These are phyloP conservation scores for Fusarium staphyleae DNA, from an alignment of 2,329 filamentous ascomycete genomes.

Conservation along the genomic window DNA sequence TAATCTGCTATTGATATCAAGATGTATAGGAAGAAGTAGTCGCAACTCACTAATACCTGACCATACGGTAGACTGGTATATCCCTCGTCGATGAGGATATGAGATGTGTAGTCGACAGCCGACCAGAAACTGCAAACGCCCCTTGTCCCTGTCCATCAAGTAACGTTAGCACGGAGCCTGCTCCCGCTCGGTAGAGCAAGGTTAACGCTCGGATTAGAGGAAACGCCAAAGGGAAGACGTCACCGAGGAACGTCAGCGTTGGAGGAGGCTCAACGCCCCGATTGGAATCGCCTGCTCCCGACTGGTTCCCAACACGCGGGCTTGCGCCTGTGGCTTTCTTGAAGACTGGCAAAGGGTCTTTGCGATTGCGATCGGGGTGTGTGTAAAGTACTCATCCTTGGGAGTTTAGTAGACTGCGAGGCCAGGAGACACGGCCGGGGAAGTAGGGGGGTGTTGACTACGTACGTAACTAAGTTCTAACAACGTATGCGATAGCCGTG, in stretches of 20 bases:
- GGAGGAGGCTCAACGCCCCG: conserved; percentile 23
- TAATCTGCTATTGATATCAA: background rate
- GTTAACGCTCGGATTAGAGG: conserved; percentile 20
- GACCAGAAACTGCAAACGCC: background rate
- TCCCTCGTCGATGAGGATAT: no score
- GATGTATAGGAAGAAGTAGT: no score
- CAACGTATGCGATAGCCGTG: background rate
- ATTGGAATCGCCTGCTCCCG: conserved; percentile 19
- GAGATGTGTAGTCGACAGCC: no score
- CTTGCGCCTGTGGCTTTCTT: conserved; percentile 32
- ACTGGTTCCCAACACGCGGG: conserved; percentile 37
- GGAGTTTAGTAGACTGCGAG: background rate
- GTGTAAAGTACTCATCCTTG: conserved; percentile 14
- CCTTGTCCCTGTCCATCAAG: background rate
- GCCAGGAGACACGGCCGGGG: background rate
- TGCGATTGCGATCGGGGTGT: background rate
- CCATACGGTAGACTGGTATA: no score
- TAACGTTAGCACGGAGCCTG: background rate
- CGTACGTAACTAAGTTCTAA: no score
- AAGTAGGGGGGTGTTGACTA: background rate
- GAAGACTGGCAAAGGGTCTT: conserved; percentile 11
- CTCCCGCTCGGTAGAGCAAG: conserved; percentile 26
- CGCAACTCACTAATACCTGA: no score
- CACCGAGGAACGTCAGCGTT: conserved; percentile 17
- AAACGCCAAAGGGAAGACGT: conserved; percentile 10